phyloP scores from a whole-genome alignment of 225 moss, liverwort and hornwort genomes.

The Antitrichia curtipendula region DNA sequence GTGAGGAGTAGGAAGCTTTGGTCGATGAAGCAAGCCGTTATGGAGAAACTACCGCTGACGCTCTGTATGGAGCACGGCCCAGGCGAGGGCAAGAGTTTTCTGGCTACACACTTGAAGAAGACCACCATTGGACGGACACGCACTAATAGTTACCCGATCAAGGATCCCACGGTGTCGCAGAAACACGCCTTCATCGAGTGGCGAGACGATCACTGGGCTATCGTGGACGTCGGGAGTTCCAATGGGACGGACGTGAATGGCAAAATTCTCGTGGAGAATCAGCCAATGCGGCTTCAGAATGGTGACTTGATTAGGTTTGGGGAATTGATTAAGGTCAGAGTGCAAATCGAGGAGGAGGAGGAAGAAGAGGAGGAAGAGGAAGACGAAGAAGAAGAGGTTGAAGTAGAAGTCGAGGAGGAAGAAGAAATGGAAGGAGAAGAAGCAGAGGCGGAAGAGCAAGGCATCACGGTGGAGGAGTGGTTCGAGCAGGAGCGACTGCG shows the following conservation, averaged over 20 bases:
- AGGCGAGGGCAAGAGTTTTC: slow-evolving; percentile 20
- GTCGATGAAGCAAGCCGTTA: background rate
- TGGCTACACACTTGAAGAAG: slow-evolving; percentile 25
- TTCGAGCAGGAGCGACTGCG: slow-evolving; percentile 27
- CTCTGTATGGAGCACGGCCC: slow-evolving; percentile 43
- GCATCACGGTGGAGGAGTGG: slow-evolving; percentile 46
- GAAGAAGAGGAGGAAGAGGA: background rate
- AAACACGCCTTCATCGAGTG: slow-evolving; percentile 60
- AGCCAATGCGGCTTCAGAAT: slow-evolving; percentile 28
- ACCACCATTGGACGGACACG: slow-evolving; percentile 59
- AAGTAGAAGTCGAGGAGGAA: background rate
- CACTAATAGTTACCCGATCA: slow-evolving; percentile 48
- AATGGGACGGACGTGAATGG: slow-evolving; percentile 72
- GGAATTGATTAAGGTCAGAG: slow-evolving; percentile 33
- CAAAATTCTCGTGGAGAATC: slow-evolving; percentile 7
- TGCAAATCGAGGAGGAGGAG: slow-evolving; percentile 26
- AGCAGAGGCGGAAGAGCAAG: background rate
- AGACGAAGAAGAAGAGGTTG: background rate
- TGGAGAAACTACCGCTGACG: slow-evolving; percentile 27
- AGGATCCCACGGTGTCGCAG: slow-evolving; percentile 69
- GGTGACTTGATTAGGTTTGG: slow-evolving; percentile 61
- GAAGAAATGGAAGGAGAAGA: background rate
- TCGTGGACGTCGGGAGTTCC: slow-evolving; percentile 73
- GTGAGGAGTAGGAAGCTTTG: background rate
- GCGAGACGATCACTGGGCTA: slow-evolving; percentile 45